phyloP scores from a whole-genome alignment of 2,329 filamentous ascomycete species.

The Orbilia brochopaga region DNA sequence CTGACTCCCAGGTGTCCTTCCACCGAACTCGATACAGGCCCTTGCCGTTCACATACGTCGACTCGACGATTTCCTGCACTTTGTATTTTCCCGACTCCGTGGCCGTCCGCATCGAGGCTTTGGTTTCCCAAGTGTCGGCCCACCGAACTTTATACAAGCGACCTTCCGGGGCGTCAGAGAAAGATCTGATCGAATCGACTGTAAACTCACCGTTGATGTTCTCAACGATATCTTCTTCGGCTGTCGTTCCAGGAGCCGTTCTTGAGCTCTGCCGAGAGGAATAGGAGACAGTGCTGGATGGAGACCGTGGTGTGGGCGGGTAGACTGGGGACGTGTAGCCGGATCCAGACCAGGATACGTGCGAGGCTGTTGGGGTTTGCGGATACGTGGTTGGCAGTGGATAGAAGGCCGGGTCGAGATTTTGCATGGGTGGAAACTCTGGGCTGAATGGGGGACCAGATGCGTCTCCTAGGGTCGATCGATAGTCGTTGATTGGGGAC shows the following conservation, averaged over 20 bases:
- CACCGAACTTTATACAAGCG: constrained; percentile 49
- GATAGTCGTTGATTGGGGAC: constrained; percentile 43
- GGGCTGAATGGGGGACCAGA: constrained; percentile 9
- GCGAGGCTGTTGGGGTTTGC: constrained; percentile 21
- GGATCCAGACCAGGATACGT: constrained; percentile 36
- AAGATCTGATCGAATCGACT: constrained; percentile 24
- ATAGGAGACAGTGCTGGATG: constrained; percentile 38
- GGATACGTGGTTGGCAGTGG: constrained; percentile 20
- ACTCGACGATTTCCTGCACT: constrained; percentile 40
- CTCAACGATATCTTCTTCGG: constrained; percentile 21
- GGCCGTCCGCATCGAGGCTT: constrained; percentile 33
- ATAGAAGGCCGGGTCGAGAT: constrained; percentile 18
- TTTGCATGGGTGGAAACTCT: constrained; percentile 2
- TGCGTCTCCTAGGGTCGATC: constrained; percentile 10
- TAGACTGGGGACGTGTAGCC: constrained; percentile 25
- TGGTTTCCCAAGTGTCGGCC: constrained; percentile 48
- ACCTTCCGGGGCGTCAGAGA: constrained; percentile 34
- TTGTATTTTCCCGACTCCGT: constrained; percentile 49
- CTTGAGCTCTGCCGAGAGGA: constrained; percentile 34
- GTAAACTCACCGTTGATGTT: constrained; percentile 49
- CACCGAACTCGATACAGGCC: constrained; percentile 43
- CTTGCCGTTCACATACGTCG: constrained; percentile 39
- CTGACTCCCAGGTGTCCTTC: constrained; percentile 47
- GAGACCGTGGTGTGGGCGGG: constrained; percentile 30
- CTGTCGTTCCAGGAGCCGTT: constrained; percentile 13